phyloP scores from a whole-genome alignment of 768 basidiomycete species.

The Calocybe gangraenosa region DNA sequence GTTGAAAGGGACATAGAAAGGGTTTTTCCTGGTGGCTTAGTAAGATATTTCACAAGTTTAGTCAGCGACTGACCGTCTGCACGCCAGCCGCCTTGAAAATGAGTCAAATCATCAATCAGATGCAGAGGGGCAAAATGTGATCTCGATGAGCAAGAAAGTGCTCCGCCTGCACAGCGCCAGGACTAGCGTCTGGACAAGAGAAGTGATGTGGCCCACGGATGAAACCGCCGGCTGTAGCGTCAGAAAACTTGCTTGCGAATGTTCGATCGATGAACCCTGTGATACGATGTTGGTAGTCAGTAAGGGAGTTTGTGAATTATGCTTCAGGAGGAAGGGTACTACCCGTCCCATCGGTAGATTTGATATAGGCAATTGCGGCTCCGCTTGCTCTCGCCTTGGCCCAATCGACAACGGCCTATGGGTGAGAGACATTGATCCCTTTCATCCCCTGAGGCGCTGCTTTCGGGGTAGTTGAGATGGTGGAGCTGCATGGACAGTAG shows the following conservation, averaged over 20 bases:
- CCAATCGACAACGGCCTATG: constrained; percentile 10
- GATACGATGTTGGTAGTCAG: too few relatives aligned
- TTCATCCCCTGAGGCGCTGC: neutral
- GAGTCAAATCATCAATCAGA: constrained; percentile 2
- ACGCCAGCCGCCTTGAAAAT: constrained; percentile 11
- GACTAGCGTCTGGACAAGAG: too few relatives aligned
- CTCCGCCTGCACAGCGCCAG: too few relatives aligned
- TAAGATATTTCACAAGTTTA: too few relatives aligned
- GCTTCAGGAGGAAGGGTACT: neutral
- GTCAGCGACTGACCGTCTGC: neutral
- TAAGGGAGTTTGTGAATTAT: too few relatives aligned
- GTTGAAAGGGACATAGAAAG: neutral
- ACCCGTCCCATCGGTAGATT: constrained; percentile 12
- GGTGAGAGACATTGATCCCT: constrained; percentile 10
- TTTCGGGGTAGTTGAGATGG: neutral
- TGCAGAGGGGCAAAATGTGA: constrained; percentile 11
- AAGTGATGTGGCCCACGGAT: constrained; percentile 40
- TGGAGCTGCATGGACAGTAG: constrained; percentile 1
- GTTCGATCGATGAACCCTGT: constrained; percentile 31
- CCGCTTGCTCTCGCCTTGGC: constrained; percentile 6
- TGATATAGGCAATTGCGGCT: constrained; percentile 4
- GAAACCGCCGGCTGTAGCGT: constrained; percentile 48
- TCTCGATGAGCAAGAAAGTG: constrained; percentile 39
- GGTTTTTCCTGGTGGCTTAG: too few relatives aligned
- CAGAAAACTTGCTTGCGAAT: constrained; percentile 46